Conservation (phyloP, 306 rosid genomes). For the Prunus mongolica region DNA sequence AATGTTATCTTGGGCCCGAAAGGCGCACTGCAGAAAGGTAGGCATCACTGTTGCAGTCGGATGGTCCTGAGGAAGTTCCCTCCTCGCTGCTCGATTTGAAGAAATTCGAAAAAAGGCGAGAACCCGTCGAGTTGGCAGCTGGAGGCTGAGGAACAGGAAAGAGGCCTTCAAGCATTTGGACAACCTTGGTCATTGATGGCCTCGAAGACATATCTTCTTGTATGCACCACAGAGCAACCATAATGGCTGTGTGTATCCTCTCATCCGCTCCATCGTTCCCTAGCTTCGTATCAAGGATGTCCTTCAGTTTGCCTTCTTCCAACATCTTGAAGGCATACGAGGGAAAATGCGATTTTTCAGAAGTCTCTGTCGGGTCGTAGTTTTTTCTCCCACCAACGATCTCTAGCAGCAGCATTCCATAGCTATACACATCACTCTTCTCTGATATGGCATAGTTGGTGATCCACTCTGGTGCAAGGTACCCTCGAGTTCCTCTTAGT, state of each 20-base stretch:
- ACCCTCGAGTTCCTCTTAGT: slow-evolving; percentile 80
- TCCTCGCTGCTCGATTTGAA: slow-evolving; percentile 54
- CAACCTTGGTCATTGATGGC: slow-evolving; percentile 86
- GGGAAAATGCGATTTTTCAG: slow-evolving; percentile 81
- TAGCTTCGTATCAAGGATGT: slow-evolving; percentile 49
- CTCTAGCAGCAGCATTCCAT: slow-evolving; percentile 84
- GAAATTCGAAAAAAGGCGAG: slow-evolving; percentile 46
- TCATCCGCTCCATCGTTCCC: slow-evolving; percentile 34
- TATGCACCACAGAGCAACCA: slow-evolving; percentile 86
- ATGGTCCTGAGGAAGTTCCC: slow-evolving; percentile 74
- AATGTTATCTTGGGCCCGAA: slow-evolving; percentile 76
- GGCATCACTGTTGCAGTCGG: slow-evolving; percentile 65
- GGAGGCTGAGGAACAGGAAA: slow-evolving; percentile 63
- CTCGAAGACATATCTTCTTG: slow-evolving; percentile 82
- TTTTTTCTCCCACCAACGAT: slow-evolving; percentile 85
- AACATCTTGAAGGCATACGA: slow-evolving; percentile 71
- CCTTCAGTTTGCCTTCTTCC: slow-evolving; percentile 72
- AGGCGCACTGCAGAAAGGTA: slow-evolving; percentile 68
- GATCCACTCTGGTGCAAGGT: slow-evolving; percentile 96
- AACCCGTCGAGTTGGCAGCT: slow-evolving; percentile 37
- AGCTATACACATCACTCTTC: slow-evolving; percentile 91
- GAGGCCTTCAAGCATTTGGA: slow-evolving; percentile 89
- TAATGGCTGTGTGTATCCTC: slow-evolving; percentile 44
- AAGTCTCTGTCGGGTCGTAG: slow-evolving; percentile 49
- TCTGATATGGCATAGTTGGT: slow-evolving; percentile 91